Evolutionary conservation across 805 yeast species (phyloP).

Genomic region (Candida sakaeoensis): DNA sequence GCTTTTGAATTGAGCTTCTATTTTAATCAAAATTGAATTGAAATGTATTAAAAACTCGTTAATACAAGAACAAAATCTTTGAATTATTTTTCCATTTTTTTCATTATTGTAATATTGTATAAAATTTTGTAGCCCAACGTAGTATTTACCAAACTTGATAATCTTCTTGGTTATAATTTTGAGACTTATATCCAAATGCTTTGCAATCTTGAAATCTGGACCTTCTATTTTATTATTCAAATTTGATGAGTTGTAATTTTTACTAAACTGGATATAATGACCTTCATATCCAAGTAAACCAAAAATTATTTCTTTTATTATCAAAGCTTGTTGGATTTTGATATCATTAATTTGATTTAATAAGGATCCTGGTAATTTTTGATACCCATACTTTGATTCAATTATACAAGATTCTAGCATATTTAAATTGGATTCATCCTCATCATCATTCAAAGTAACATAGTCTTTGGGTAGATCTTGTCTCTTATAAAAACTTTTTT

Average conservation of each 20-base stretch:
- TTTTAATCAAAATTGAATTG: conserved; percentile 29
- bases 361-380: conserved; percentile 39
- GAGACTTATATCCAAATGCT: conserved; percentile 67
- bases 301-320: conserved; percentile 65
- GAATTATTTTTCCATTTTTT: conserved; percentile 67
- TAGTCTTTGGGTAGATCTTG: conserved; percentile 3
- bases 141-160: conserved; percentile 60
- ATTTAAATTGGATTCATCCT: not conserved
- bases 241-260: conserved; percentile 49
- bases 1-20: conserved; percentile 53
- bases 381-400: conserved; percentile 3
- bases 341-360: conserved; percentile 44
- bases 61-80: conserved; percentile 64
- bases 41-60: conserved; percentile 21
- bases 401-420: conserved; percentile 3
- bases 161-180: conserved; percentile 65
- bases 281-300: conserved; percentile 78
- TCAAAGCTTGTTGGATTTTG: conserved; percentile 66
- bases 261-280: conserved; percentile 64
- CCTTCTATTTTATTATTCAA: conserved; percentile 48
- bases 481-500: not conserved
- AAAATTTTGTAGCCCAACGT: conserved; percentile 55
- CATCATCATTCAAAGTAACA: conserved; percentile 4
- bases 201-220: conserved; percentile 73
- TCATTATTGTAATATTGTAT: conserved; percentile 54